Conservation (phyloP, 139 green algal species). For the Pleodorina starrii region DNA sequence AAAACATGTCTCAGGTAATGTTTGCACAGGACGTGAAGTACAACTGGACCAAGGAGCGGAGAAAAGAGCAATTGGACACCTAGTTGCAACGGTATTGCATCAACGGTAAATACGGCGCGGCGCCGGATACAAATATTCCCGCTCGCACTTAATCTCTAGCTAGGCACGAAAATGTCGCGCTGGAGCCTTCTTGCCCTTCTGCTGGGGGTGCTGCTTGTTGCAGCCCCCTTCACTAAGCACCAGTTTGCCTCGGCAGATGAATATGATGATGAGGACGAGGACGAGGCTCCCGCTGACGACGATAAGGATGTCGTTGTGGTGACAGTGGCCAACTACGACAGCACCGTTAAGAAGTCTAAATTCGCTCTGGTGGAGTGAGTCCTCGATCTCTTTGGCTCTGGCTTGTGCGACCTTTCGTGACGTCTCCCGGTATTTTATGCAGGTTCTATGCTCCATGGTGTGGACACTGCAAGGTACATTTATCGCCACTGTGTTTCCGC, state of each 20-base stretch:
- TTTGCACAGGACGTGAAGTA: too few species aligned
- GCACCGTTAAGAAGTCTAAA: constrained; percentile 68
- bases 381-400: neutral
- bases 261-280: constrained; percentile 55
- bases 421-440: neutral
- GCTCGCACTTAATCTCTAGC: too few species aligned
- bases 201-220: constrained; percentile 60
- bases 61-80: too few species aligned
- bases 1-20: too few species aligned
- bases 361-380: constrained; percentile 77
- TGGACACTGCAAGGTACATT: constrained; percentile 61
- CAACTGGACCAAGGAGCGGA: too few species aligned
- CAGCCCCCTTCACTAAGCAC: constrained; percentile 56
- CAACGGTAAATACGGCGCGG: too few species aligned
- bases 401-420: neutral
- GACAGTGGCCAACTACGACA: constrained; percentile 80
- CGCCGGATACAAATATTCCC: too few species aligned
- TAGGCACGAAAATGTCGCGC: constrained; percentile 60
- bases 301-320: constrained; percentile 84
- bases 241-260: neutral
- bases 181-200: constrained; percentile 53
- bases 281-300: constrained; percentile 61
- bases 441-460: constrained; percentile 62
- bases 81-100: too few species aligned
- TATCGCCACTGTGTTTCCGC: neutral